Evolutionary conservation across 179 eudicot genomes (phyloP), one percentile per base, ranked within the genome.

Genomic region (Camellia oleifera): DNA sequence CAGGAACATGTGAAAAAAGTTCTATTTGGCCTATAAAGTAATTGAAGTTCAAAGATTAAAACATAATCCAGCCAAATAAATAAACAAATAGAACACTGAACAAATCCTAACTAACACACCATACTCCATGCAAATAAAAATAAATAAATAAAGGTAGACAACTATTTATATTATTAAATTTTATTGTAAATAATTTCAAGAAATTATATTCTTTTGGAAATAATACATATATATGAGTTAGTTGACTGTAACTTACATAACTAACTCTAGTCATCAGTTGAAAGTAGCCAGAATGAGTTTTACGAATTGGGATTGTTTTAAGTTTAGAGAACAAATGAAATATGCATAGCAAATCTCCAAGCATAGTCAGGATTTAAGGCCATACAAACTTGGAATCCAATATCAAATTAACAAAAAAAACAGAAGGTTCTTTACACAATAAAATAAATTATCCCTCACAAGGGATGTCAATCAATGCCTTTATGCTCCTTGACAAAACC

Each of bases 1-100:
- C 97, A 0, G 99, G 94, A 77, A 92, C 92, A 85, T 96, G 99
- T 26, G 99, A 96, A 81, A 92, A 96, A 44, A 96, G 98, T 82
- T 94, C 98, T 50, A 96, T 96, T 85, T 96, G 98, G 54, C 97
- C 92, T 89, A 58, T 18, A 79, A 75, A 73, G 13, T 6, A 72
- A 72, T 72, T 50, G 48, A 40, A 13, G 57, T 15, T 56, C 65
- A 32, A 57, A 74, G 4, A 57, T 56, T 64, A 17, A 61, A 64
- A 64, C 62, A 66, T 18, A 70, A 72, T 64, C 12, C 32, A 79
- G 74, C 2, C 8, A 78, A 53, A 52, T 52, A 32, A 23, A 77
- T 1, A 11, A 50, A 2, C 50, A 77, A 74, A 54, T 26, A 56
- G 48, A 74, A 50, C 3, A 26, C 13, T 40, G n/a, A 44, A 18